A percentile compares a stretch with the other conserved stretches of the same genome.
Conservation (phyloP, 257 asterid genomes). For the Misopates orontium region DNA sequence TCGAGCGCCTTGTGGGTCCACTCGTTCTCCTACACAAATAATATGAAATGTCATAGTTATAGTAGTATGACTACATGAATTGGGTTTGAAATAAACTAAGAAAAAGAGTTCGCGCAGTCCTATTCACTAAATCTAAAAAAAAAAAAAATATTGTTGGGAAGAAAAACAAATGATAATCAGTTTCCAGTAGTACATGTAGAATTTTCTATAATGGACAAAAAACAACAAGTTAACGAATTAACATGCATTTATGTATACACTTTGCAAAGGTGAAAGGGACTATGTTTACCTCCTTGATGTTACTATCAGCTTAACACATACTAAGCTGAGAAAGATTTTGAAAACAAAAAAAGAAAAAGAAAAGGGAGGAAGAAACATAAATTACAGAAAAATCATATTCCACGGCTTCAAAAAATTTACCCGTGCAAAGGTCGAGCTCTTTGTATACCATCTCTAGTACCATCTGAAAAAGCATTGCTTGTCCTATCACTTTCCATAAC, state of each 20-base stretch:
- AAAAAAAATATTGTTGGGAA: no score
- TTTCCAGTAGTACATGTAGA: neutral
- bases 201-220: slow-evolving; percentile 4
- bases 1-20: slow-evolving; percentile 97
- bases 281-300: slow-evolving; percentile 6
- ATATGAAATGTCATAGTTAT: slow-evolving; percentile 13
- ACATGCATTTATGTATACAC: slow-evolving; percentile 16
- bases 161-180: slow-evolving; percentile 20
- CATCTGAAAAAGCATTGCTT: slow-evolving; percentile 47
- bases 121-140: slow-evolving; percentile 14
- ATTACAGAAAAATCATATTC: slow-evolving; percentile 12
- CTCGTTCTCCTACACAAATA: slow-evolving; percentile 69
- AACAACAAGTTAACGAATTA: neutral
- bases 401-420: slow-evolving; percentile 39
- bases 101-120: slow-evolving; percentile 10
- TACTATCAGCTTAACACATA: neutral
- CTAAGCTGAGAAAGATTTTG: slow-evolving; percentile 1
- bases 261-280: slow-evolving; percentile 2
- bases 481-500: slow-evolving; percentile 76
- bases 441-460: slow-evolving; percentile 47
- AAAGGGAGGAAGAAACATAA: neutral
- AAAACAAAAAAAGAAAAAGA: neutral
- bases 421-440: slow-evolving; percentile 68
- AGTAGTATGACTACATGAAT: slow-evolving; percentile 14
- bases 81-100: slow-evolving; percentile 1